A percentile compares a stretch with the other conserved stretches of the same genome.
These are phyloP conservation scores for Mycothermus thermophilus DNA, from an alignment of 495 filamentous ascomycete species.

Conservation along the genomic window DNA sequence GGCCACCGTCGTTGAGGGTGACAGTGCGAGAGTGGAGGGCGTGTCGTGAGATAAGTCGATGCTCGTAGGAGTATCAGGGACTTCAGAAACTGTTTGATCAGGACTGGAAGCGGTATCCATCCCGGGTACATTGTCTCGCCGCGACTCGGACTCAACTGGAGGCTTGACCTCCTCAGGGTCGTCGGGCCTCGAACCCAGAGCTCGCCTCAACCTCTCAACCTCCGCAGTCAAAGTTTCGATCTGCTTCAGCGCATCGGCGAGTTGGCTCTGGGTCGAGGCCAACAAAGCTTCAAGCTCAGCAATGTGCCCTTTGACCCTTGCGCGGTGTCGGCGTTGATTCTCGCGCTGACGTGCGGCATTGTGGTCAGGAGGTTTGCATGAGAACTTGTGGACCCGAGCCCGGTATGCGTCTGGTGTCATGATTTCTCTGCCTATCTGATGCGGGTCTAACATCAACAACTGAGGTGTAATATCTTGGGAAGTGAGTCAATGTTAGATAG, in stretches of 20 bases:
- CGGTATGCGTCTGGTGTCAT: neutral
- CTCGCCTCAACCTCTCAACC: constrained; percentile 5
- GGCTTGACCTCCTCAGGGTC: neutral
- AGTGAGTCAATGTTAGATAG: neutral
- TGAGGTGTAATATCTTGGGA: too few species aligned
- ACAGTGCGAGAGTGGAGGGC: too few species aligned
- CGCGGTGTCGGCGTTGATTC: constrained; percentile 22
- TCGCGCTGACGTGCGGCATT: constrained; percentile 16
- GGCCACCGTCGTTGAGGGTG: too few species aligned
- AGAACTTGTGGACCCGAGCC: constrained; percentile 11
- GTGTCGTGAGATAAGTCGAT: too few species aligned
- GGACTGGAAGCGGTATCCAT: too few species aligned
- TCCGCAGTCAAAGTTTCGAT: constrained; percentile 13
- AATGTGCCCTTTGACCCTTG: constrained; percentile 15
- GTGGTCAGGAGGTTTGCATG: constrained; percentile 10
- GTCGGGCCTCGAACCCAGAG: neutral
- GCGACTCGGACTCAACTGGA: neutral
- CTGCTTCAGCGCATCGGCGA: constrained; percentile 9
- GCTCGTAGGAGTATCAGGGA: too few species aligned
- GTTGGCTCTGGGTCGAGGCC: constrained; percentile 3
- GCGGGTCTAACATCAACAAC: too few species aligned
- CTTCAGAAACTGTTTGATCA: too few species aligned
- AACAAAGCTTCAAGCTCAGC: constrained; percentile 13
- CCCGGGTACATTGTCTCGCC: too few species aligned
- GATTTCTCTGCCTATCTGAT: too few species aligned